Conservation (phyloP, 2,329 filamentous ascomycete species). For the Colletotrichum tamarilloi region DNA sequence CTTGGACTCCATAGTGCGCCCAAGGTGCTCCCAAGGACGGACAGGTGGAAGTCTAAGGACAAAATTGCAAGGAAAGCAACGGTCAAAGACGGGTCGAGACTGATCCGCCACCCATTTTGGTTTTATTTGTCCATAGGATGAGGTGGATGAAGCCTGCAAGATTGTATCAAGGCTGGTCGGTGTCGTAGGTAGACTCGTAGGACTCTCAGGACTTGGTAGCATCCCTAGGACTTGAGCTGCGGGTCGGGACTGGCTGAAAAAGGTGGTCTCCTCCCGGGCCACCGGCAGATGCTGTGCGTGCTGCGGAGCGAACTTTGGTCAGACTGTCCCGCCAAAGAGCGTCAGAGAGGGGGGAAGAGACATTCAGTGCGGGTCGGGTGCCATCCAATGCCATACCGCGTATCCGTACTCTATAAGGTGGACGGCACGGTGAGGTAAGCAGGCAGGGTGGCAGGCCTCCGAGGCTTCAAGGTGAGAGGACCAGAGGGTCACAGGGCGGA, state of each 20-base stretch:
- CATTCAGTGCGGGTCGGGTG: conserved; percentile 2
- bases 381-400: background rate
- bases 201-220: conserved; percentile 29
- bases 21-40: background rate
- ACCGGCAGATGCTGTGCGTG: conserved; percentile 15
- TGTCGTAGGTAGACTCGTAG: conserved; percentile 35
- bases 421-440: conserved; percentile 18
- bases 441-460: background rate
- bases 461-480: background rate
- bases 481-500: background rate
- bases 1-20: conserved; percentile 45
- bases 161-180: background rate
- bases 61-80: conserved; percentile 9
- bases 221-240: conserved; percentile 30
- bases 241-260: conserved; percentile 31
- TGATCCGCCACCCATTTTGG: conserved; percentile 34
- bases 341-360: conserved; percentile 2
- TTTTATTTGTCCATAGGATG: conserved; percentile 29
- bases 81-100: conserved; percentile 18
- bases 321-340: too few species aligned
- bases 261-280: conserved; percentile 20
- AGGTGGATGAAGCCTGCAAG: conserved; percentile 13
- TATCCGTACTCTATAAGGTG: too few species aligned
- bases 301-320: background rate
- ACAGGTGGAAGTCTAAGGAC: background rate